Evolutionary conservation across 2,329 filamentous ascomycete genomes (phyloP).

Genomic region (Sordariomycetes sp.): DNA sequence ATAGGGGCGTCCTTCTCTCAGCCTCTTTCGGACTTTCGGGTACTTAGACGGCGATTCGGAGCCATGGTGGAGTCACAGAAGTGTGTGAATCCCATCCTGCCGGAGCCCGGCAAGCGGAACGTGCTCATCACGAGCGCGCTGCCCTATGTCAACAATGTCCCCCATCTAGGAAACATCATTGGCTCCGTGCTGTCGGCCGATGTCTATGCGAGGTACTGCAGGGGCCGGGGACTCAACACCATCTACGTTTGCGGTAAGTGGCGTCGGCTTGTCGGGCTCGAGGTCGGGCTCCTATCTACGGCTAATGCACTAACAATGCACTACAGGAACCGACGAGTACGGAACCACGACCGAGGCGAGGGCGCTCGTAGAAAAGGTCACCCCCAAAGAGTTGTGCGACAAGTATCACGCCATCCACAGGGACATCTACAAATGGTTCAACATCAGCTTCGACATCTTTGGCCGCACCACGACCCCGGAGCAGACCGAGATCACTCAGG

Average conservation of each 20-base stretch:
- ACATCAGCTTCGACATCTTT: conserved; percentile 89
- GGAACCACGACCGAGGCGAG: conserved; percentile 94
- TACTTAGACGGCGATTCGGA: no score
- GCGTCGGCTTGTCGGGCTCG: background rate
- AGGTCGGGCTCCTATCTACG: background rate
- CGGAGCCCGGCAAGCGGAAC: conserved; percentile 65
- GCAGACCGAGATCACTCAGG: conserved; percentile 87
- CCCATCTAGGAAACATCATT: conserved; percentile 81
- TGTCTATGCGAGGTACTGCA: conserved; percentile 71
- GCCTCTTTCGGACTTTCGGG: background rate
- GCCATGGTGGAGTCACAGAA: background rate
- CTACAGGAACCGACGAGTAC: conserved; percentile 63
- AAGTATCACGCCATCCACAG: conserved; percentile 88
- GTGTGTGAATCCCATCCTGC: conserved; percentile 35
- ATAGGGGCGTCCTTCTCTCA: background rate
- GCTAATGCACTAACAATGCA: background rate
- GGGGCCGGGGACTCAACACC: conserved; percentile 65
- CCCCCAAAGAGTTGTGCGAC: conserved; percentile 72
- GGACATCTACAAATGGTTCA: conserved; percentile 91
- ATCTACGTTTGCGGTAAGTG: conserved; percentile 58
- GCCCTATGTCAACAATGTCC: conserved; percentile 64
- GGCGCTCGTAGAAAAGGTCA: conserved; percentile 75
- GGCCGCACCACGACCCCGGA: conserved; percentile 79
- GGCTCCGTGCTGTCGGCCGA: conserved; percentile 82
- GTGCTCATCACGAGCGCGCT: conserved; percentile 85